phyloP scores from a whole-genome alignment of 805 yeast species.

The Wickerhamiella lipophila region DNA sequence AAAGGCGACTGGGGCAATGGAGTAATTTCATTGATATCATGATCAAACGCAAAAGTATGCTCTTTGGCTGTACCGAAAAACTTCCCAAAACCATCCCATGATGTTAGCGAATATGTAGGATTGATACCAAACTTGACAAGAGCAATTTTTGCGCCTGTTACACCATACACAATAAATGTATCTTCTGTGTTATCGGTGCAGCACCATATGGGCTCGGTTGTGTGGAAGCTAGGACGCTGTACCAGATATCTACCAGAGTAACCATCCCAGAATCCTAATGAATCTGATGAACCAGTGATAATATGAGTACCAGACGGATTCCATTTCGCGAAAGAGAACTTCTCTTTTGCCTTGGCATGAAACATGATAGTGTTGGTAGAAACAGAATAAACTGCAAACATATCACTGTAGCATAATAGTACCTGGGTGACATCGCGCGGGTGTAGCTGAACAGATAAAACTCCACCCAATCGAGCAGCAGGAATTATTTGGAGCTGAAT shows the following conservation, averaged over 20 bases:
- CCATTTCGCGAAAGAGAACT: slow-evolving; percentile 46
- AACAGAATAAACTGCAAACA: slow-evolving; percentile 59
- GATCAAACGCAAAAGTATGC: slow-evolving; percentile 34
- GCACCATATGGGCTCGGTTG: slow-evolving; percentile 41
- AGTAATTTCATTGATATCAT: slow-evolving; percentile 35
- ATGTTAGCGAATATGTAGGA: slow-evolving; percentile 64
- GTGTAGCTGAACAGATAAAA: slow-evolving; percentile 57
- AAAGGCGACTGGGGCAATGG: slow-evolving; percentile 57
- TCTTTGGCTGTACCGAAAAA: slow-evolving; percentile 51
- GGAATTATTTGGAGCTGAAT: slow-evolving; percentile 49
- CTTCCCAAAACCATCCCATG: slow-evolving; percentile 69
- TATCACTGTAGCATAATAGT: slow-evolving; percentile 56
- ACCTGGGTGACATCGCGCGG: slow-evolving; percentile 81
- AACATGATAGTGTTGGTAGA: slow-evolving; percentile 44
- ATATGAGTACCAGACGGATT: slow-evolving; percentile 90
- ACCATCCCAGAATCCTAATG: slow-evolving; percentile 88
- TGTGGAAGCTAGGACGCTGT: slow-evolving; percentile 18
- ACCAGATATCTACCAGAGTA: slow-evolving; percentile 58
- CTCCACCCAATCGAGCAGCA: slow-evolving; percentile 48
- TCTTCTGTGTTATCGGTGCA: slow-evolving; percentile 69
- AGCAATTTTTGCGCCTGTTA: slow-evolving; percentile 40
- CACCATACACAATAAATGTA: slow-evolving; percentile 65
- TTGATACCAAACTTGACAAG: slow-evolving; percentile 68
- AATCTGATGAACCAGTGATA: slow-evolving; percentile 67
- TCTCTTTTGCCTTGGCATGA: slow-evolving; percentile 34